Base-by-base conservation (phyloP, 2,329 filamentous ascomycete species). In the Curvularia sp. region DNA sequence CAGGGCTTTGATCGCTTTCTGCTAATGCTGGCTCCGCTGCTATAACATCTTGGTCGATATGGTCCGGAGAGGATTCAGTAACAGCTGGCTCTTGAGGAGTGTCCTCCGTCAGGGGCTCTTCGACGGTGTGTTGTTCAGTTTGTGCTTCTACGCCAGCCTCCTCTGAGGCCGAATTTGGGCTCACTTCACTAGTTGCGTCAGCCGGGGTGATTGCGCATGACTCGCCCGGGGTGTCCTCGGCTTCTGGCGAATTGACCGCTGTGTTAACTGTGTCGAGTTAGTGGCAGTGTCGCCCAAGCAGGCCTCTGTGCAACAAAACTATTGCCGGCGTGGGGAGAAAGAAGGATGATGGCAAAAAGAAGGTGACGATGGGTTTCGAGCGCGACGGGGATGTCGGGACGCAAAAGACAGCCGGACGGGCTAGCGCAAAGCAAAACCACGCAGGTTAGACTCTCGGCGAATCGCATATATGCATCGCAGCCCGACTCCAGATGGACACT, bases 381-480 rank as follows among this genome's bases (percentile, higher is more conserved):
- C 47, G 42, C 47, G 58, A 63, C 60, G 60, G 55, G 57, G 62
- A 53, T 58, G 53, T 49, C 60, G 61, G 55, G 58, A 62, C 52
- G 43, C 61, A 57, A 55, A 57, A 53, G 53, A 28, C 18, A 46
- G 49, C 59, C 55, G 57, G 46, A 38, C 48, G 44, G 50, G 58
- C 62, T 62, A 70, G 61, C 64, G 62, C 46, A 56, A 51, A 59
- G 55, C 54, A 60, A 64, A 66, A 62, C 56, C 58, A 62, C 57
- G 64, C 66, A 68, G 58, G 63, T 57, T 62, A 56, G 57, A 63
- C 58, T 52, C 60, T 63, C 64, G 67, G 64, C 61, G 69, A 63
- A 68, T 68, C 64, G 61, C 63, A 48, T 62, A 63, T 68, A 71
- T 73, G 65, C 66, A 64, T 72, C 56, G 66, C 63, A 66, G 68